These are phyloP conservation scores for Sarocladium oryzae DNA, from an alignment of 2,329 filamentous ascomycete species.

Conservation along the genomic window DNA sequence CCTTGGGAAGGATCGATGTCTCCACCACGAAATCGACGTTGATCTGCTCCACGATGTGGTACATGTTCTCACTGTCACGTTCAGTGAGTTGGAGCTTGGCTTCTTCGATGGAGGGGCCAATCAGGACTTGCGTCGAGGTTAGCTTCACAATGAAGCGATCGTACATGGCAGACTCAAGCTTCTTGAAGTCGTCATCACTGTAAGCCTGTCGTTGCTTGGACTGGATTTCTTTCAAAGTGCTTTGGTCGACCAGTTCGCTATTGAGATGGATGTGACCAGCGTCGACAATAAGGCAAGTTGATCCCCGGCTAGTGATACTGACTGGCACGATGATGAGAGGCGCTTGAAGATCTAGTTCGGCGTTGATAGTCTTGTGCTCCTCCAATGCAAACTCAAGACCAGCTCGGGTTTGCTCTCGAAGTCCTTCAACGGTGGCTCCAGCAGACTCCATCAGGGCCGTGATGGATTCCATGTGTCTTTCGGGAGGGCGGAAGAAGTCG, in stretches of 20 bases:
- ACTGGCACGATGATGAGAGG: conserved; percentile 95
- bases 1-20: conserved; percentile 93
- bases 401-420: conserved; percentile 91
- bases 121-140: conserved; percentile 89
- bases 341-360: conserved; percentile 89
- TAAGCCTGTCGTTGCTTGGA: conserved; percentile 84
- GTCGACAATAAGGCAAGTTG: conserved; percentile 88
- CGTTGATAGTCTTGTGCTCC: conserved; percentile 97
- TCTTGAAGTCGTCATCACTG: conserved; percentile 80
- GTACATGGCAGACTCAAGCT: conserved; percentile 90
- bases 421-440: conserved; percentile 88
- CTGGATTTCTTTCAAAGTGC: conserved; percentile 84
- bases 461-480: conserved; percentile 98
- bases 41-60: conserved; percentile 93
- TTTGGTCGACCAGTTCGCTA: conserved; percentile 87
- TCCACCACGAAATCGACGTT: conserved; percentile 97
- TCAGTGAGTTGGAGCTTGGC: conserved; percentile 75
- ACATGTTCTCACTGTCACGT: conserved; percentile 59
- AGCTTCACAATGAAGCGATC: conserved; percentile 93
- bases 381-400: conserved; percentile 93
- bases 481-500: conserved; percentile 93
- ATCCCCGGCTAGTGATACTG: conserved; percentile 73
- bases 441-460: conserved; percentile 91
- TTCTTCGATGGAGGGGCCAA: conserved; percentile 86
- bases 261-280: conserved; percentile 93